Base-by-base conservation (phyloP, 495 filamentous ascomycete species). In the Podospora comata region DNA sequence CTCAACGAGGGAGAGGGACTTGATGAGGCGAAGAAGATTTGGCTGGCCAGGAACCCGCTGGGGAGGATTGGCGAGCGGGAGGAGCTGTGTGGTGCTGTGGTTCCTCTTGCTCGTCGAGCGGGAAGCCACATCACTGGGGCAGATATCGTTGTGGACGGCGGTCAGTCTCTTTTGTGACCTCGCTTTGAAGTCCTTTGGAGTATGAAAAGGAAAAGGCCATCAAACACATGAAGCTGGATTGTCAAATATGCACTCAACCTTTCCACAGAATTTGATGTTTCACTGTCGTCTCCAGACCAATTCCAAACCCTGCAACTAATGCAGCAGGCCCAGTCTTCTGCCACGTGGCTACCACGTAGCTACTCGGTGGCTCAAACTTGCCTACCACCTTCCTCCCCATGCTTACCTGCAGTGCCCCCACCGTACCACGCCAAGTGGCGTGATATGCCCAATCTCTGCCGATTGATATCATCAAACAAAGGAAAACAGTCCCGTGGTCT, bases 401-500 rank as follows among this genome's bases (percentile, higher is more conserved):
- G 39, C 39, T 48, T 11, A 48, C 39, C 39, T 48, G 39, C 39
- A 48, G 13, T 48, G 39, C 39, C 39, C 39, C 39, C 39, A 48
- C 39, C 15, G 13, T 48, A 13, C 39, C 39, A 48, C 15, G 39
- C 39, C 39, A 48, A 48, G 39, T 48, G 39, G 39, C 39, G 13
- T 48, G 13, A 48, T 48, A 48, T 48, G 6, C 39, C 39, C 39
- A 6, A 16, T 16, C 9, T 48, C 39, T 2, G 55, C 55, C 55
- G 26, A 58, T 58, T 20, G 55, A 58, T 1, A 18, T 26, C 55
- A 58, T 7, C 55, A 58, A 13, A 7, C 6, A 26, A 19, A 9
- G n/a, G 4, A 18, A 26, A 58, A 19, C 15, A 58, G 55, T 58
- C 55, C 55, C 55, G 55, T 58, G 55, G 55, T 58, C 55, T 58